phyloP scores from a whole-genome alignment of 129 eudicot species.

The Flaveria brownii region DNA sequence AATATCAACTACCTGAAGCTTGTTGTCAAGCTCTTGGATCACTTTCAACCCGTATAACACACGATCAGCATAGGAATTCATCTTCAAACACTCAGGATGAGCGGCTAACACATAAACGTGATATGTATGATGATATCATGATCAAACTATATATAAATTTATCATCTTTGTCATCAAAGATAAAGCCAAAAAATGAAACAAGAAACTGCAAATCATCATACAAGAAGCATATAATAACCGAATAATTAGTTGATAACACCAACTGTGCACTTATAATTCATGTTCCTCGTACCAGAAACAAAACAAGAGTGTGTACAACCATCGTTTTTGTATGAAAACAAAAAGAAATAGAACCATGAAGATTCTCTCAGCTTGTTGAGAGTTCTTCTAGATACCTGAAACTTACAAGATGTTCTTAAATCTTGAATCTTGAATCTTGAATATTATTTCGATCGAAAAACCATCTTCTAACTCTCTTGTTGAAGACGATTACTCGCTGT shows the following conservation, averaged over 20 bases:
- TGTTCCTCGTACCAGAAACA: constrained; percentile 25
- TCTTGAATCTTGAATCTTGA: no score
- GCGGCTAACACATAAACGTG: not conserved
- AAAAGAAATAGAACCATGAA: not conserved
- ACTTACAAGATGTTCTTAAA: not conserved
- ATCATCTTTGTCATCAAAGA: constrained; percentile 18
- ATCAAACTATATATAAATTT: constrained; percentile 11
- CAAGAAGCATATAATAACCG: constrained; percentile 15
- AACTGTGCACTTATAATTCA: constrained; percentile 32
- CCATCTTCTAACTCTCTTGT: not conserved
- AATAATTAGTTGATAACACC: constrained; percentile 30
- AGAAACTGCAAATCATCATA: constrained; percentile 7
- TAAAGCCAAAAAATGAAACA: constrained; percentile 3
- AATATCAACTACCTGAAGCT: constrained; percentile 10
- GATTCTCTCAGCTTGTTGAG: constrained; percentile 43
- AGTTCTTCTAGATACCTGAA: constrained; percentile 18
- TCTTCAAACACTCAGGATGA: not conserved
- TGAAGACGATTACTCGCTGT: not conserved
- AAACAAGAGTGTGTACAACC: constrained; percentile 35
- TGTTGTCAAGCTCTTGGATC: constrained; percentile 7
- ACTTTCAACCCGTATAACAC: constrained; percentile 36
- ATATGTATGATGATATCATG: not conserved
- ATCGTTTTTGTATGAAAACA: constrained; percentile 11
- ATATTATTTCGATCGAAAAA: constrained; percentile 14
- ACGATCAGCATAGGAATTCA: no score